A percentile compares a stretch with the other conserved stretches of the same genome.
phyloP scores from a whole-genome alignment of 2,329 filamentous ascomycete genomes.

The Aspergillus ibericus region DNA sequence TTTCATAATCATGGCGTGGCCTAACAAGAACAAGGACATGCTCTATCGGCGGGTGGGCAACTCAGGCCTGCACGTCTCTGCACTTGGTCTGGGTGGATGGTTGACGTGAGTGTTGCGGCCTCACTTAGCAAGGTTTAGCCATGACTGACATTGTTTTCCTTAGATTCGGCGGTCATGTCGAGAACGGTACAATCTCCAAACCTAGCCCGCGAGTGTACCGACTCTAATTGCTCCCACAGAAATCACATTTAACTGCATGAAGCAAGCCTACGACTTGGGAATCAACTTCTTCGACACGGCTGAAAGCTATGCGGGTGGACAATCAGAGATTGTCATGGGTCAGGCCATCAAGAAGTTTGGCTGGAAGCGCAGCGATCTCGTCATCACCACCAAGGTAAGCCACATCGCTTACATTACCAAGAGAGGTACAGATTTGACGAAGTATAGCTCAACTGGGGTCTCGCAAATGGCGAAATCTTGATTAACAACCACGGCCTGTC shows the following conservation, averaged over 20 bases:
- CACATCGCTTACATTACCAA: background rate
- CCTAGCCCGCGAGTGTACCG: background rate
- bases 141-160: background rate
- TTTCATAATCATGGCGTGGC: slow-evolving; percentile 21
- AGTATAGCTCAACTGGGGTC: slow-evolving; percentile 61
- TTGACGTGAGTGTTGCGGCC: slow-evolving; percentile 26
- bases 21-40: slow-evolving; percentile 52
- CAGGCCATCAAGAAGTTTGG: slow-evolving; percentile 56
- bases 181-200: slow-evolving; percentile 52
- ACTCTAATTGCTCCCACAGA: slow-evolving; percentile 14
- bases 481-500: slow-evolving; percentile 70
- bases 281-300: slow-evolving; percentile 62
- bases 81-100: slow-evolving; percentile 63
- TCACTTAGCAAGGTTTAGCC: background rate
- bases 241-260: slow-evolving; percentile 39
- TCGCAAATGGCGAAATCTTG: slow-evolving; percentile 59
- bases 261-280: slow-evolving; percentile 57
- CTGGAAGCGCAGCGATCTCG: slow-evolving; percentile 58
- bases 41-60: slow-evolving; percentile 70
- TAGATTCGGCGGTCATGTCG: slow-evolving; percentile 66
- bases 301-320: slow-evolving; percentile 55
- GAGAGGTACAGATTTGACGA: background rate
- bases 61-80: slow-evolving; percentile 71
- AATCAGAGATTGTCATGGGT: slow-evolving; percentile 57
- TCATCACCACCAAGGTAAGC: slow-evolving; percentile 38